These are phyloP conservation scores for Plasmodium yoelii DNA, from an alignment of 169 alveolate species.

Conservation along the genomic window DNA sequence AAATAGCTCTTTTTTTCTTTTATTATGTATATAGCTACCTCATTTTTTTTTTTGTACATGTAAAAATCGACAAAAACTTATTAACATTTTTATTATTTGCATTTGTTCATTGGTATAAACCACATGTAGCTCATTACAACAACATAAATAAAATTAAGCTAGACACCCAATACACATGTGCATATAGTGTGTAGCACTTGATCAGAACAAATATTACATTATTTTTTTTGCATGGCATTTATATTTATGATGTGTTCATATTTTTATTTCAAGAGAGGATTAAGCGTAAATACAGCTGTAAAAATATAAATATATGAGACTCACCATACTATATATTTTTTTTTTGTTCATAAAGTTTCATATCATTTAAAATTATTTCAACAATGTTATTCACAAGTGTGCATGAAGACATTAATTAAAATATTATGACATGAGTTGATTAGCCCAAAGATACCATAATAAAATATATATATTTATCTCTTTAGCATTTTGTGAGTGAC, in stretches of 20 bases:
- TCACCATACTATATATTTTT: no score
- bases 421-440: no score
- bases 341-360: no score
- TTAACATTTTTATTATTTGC: constrained; percentile 17
- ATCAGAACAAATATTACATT: constrained; percentile 8
- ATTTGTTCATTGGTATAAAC: background rate
- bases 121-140: constrained; percentile 8
- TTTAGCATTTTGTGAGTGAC: no score
- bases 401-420: no score
- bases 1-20: constrained; percentile 27
- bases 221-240: constrained; percentile 10
- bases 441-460: no score
- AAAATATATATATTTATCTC: no score
- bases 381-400: no score
- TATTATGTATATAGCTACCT: constrained; percentile 8
- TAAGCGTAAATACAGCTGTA: background rate
- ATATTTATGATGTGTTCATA: constrained; percentile 6
- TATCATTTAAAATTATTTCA: no score
- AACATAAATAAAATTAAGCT: constrained; percentile 21
- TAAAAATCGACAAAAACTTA: constrained; percentile 5
- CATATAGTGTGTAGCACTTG: constrained; percentile 3
- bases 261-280: background rate
- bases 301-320: no score
- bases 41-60: constrained; percentile 13
- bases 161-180: background rate